Base-by-base conservation (phyloP, 208 protist genomes). In the Acanthamoeba triangularis region DNA sequence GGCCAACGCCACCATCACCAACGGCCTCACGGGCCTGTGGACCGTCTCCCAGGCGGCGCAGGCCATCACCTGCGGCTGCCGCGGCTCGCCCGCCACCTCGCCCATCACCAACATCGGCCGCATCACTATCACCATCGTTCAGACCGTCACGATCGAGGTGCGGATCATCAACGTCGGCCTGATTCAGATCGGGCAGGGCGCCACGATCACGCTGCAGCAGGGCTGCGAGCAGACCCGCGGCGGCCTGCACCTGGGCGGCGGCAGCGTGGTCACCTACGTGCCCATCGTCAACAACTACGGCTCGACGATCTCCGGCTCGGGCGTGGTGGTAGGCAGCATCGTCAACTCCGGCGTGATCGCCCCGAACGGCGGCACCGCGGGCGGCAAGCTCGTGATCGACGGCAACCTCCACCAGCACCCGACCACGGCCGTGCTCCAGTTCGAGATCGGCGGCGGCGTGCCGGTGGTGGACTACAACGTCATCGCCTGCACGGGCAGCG, bases 341-440 rank as follows among this genome's bases (percentile, higher is more conserved):
- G 56, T 91, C 84, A 91, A 91, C 84, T 33, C 28, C 4, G 84
- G 56, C 54, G 37, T 20, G 23, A 91, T 91, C 84, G 25, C 20
- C 33, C 84, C 84, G 30, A 54, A 10, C 35, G 84, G 44, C 82
- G 18, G 52, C 54, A 49, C 18, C 52, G 52, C 20, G 0, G 84
- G 84, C 30, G 84, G 84, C 61, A 61, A 91, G 84, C 52, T 91
- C 47, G 52, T 91, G n/a, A 91, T 91, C 35, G 84, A 91, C 52
- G 84, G 84, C 44, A 16, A 91, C 61, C 84, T 91, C 28, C 33
- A 49, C 41, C 84, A 91, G 84, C 20, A 35, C 23, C 30, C 56
- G 5, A 91, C 47, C 47, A 52, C 84, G n/a, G 84, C n/a, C 52
- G 84, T 91, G 30, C 16, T 91, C 18, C 23, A 67, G 84, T 91